Evolutionary conservation across 768 basidiomycete species (phyloP).

Genomic region (Boletus coccyginus): DNA sequence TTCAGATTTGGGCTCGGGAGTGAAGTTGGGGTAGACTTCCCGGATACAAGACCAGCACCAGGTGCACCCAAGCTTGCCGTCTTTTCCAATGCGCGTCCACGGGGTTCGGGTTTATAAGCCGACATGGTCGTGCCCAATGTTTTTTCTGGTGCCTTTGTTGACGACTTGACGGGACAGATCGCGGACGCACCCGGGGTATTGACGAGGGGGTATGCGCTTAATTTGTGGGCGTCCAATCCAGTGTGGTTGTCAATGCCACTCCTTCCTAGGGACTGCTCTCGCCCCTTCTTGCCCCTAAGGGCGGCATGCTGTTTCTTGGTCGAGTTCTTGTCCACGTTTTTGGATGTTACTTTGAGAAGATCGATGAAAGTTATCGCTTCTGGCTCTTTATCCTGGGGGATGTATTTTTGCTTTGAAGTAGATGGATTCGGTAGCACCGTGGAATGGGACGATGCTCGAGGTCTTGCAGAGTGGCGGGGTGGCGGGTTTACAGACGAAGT

Average conservation of each 20-base stretch:
- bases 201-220: slow-evolving; percentile 5
- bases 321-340: slow-evolving; percentile 25
- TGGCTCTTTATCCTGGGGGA: slow-evolving; percentile 19
- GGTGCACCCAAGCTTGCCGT: slow-evolving; percentile 2
- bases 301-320: slow-evolving; percentile 22
- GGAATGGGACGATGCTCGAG: slow-evolving; percentile 22
- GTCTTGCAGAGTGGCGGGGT: slow-evolving; percentile 3
- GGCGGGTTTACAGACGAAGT: slow-evolving; percentile 16
- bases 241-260: neutral
- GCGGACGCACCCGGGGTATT: slow-evolving; percentile 18
- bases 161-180: neutral
- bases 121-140: neutral
- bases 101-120: neutral
- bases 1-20: slow-evolving; percentile 13
- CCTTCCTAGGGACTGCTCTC: neutral
- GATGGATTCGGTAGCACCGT: neutral
- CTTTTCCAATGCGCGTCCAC: slow-evolving; percentile 5
- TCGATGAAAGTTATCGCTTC: slow-evolving; percentile 22
- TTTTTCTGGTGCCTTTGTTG: neutral
- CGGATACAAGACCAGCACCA: slow-evolving; percentile 1
- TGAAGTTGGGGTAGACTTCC: slow-evolving; percentile 14
- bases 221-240: neutral
- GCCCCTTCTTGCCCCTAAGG: slow-evolving; percentile 8
- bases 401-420: neutral
- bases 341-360: slow-evolving; percentile 24